A percentile compares a stretch with the other conserved stretches of the same genome.
Evolutionary conservation across 306 rosid genomes (phyloP).

Genomic region (Gillenia trifoliata): DNA sequence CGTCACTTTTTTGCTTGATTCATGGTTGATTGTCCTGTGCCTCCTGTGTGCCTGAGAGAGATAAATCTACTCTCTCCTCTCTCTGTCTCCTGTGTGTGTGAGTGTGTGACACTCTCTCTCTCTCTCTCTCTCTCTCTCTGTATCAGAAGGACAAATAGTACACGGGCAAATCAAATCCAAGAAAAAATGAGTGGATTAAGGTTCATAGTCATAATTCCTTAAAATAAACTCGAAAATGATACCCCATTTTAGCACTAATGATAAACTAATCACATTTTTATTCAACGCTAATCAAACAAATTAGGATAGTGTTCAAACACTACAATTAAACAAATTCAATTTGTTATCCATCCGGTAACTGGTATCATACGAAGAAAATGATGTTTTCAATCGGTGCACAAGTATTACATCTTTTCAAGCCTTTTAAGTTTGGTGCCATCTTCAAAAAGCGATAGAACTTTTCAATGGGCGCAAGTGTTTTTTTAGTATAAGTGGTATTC

Average conservation of each 20-base stretch:
- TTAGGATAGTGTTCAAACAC: not conserved
- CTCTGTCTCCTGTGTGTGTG: not conserved
- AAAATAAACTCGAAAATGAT: not conserved
- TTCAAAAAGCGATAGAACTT: no score
- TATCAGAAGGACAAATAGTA: not conserved
- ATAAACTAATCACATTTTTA: not conserved
- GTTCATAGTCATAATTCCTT: not conserved
- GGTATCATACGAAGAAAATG: no score
- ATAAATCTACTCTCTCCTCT: no score
- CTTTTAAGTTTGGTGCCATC: no score
- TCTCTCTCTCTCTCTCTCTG: not conserved
- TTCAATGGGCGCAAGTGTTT: no score
- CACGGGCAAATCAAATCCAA: not conserved
- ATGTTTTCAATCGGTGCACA: no score
- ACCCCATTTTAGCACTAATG: not conserved
- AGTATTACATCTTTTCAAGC: no score
- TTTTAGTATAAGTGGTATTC: no score
- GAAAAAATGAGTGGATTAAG: not conserved
- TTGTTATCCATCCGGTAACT: no score
- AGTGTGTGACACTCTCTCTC: not conserved
- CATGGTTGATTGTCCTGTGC: not conserved
- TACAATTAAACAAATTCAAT: no score
- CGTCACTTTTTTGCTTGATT: not conserved
- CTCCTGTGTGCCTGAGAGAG: no score
- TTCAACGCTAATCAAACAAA: not conserved